phyloP scores from a whole-genome alignment of 2,329 filamentous ascomycete species.

The Metarhizium sp. region DNA sequence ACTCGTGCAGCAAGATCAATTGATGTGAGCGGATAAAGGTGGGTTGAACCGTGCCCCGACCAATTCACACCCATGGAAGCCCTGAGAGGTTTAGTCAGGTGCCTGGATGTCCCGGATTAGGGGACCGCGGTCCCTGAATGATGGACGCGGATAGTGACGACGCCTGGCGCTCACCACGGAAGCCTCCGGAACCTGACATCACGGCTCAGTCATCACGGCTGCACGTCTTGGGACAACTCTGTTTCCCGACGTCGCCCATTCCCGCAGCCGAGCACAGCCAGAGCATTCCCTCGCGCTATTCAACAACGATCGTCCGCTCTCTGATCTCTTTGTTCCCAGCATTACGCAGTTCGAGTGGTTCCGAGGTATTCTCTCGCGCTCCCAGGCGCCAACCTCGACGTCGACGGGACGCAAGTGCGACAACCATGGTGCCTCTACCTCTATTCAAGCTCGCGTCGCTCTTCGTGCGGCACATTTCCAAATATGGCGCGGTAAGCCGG shows the following conservation, averaged over 20 bases:
- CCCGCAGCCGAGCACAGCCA: no score
- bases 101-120: neutral
- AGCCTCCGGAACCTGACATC: neutral
- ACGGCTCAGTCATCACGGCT: neutral
- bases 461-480: conserved; percentile 56
- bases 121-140: no score
- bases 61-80: no score
- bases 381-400: neutral
- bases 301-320: no score
- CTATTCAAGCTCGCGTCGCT: conserved; percentile 58
- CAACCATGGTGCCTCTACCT: conserved; percentile 53
- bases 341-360: neutral
- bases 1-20: no score
- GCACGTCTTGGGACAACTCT: neutral
- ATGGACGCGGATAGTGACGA: neutral
- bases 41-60: no score
- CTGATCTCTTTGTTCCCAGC: no score
- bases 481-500: conserved; percentile 57
- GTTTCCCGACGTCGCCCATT: neutral
- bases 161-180: neutral
- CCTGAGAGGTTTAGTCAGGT: neutral
- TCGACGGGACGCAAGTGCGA: neutral
- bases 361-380: neutral
- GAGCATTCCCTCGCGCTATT: no score
- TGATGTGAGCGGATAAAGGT: no score